phyloP scores from a whole-genome alignment of 495 filamentous ascomycete species.

The Penicillium roqueforti region DNA sequence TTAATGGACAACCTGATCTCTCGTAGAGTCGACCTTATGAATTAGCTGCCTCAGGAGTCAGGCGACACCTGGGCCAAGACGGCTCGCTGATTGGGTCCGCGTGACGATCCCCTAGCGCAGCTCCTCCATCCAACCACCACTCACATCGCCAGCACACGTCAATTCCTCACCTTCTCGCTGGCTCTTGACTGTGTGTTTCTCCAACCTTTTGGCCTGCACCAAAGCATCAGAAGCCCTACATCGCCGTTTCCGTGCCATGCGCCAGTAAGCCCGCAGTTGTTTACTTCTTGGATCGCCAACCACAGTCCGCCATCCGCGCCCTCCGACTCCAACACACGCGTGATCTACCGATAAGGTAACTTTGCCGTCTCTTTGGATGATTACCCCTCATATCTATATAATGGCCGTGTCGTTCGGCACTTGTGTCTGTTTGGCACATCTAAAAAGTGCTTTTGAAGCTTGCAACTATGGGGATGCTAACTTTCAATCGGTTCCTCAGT shows the following conservation, averaged over 20 bases:
- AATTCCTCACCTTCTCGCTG: conserved; percentile 5
- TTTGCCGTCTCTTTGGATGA: conserved; percentile 3
- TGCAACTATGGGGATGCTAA: conserved; percentile 42
- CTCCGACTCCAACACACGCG: conserved; percentile 13
- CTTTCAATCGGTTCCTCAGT: conserved; percentile 41
- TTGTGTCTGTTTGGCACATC: neutral
- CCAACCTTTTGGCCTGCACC: neutral
- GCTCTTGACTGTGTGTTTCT: neutral
- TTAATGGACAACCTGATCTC: too few relatives aligned
- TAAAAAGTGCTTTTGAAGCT: neutral
- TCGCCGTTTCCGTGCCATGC: conserved; percentile 12
- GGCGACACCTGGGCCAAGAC: neutral
- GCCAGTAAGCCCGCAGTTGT: neutral
- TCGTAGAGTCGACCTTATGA: too few relatives aligned
- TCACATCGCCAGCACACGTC: conserved; percentile 8
- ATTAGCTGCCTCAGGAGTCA: conserved; percentile 8
- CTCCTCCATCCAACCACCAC: conserved; percentile 12
- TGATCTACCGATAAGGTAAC: conserved; percentile 17
- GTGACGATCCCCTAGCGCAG: conserved; percentile 4
- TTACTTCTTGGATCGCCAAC: conserved; percentile 16
- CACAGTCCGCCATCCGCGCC: conserved; percentile 8
- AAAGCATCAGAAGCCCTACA: neutral
- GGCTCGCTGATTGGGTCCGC: neutral
- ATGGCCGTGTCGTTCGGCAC: neutral
- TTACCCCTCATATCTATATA: conserved; percentile 11